A percentile compares a stretch with the other conserved stretches of the same genome.
These are phyloP conservation scores for Kwoniella pini DNA, from an alignment of 768 basidiomycete species.

Conservation along the genomic window DNA sequence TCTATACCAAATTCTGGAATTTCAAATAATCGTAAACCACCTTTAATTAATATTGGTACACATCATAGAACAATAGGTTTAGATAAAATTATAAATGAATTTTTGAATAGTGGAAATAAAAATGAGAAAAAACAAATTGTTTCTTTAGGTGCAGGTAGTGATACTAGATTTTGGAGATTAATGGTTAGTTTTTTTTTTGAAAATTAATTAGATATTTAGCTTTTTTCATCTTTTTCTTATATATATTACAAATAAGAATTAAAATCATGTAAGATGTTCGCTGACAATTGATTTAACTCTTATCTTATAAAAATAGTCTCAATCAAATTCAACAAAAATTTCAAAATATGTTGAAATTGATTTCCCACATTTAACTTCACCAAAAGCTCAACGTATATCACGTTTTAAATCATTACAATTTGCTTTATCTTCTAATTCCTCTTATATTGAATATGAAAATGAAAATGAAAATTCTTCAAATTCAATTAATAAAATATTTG, in stretches of 20 bases:
- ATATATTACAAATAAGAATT: conserved; percentile 21
- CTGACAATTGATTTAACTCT: background rate
- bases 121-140: conserved; percentile 65
- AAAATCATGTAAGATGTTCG: background rate
- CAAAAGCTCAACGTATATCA: conserved; percentile 61
- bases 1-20: conserved; percentile 56
- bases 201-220: no score
- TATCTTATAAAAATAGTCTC: conserved; percentile 61
- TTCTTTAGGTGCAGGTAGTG: conserved; percentile 93
- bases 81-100: conserved; percentile 71
- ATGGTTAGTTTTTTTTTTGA: conserved; percentile 63
- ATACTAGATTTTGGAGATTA: conserved; percentile 91
- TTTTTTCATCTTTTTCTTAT: no score
- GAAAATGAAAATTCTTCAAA: no score
- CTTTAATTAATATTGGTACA: conserved; percentile 93
- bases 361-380: conserved; percentile 78
- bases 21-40: conserved; percentile 58
- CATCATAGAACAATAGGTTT: conserved; percentile 79
- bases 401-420: conserved; percentile 29
- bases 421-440: background rate
- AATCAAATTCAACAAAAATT: conserved; percentile 60
- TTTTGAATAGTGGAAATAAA: conserved; percentile 57
- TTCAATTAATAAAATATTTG: conserved; percentile 9
- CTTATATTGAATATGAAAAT: no score
- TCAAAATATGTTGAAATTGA: conserved; percentile 81